Conservation (phyloP, 495 filamentous ascomycete genomes). For the Physcia stellaris region DNA sequence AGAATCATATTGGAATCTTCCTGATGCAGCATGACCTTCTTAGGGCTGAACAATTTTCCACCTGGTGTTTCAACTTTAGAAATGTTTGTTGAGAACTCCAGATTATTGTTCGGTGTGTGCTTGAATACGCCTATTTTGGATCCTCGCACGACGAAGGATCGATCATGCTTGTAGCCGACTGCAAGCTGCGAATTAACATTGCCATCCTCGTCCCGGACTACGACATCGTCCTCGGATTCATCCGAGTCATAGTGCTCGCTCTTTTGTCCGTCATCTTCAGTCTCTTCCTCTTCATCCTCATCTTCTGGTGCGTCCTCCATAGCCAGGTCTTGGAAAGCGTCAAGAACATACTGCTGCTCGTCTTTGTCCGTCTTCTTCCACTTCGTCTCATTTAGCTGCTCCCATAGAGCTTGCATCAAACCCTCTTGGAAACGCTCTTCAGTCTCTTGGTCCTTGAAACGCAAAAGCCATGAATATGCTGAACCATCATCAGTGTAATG, state of each 20-base stretch:
- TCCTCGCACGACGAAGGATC: constrained; percentile 91
- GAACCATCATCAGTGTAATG: constrained; percentile 79
- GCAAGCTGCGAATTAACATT: constrained; percentile 90
- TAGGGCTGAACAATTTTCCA: constrained; percentile 81
- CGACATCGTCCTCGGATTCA: constrained; percentile 78
- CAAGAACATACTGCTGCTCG: constrained; percentile 85
- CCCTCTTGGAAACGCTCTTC: constrained; percentile 87
- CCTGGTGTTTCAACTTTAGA: constrained; percentile 85
- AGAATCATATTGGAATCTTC: constrained; percentile 89
- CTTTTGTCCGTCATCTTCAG: constrained; percentile 45
- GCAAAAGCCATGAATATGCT: constrained; percentile 89
- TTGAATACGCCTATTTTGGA: constrained; percentile 99
- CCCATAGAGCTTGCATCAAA: constrained; percentile 90
- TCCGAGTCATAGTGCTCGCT: constrained; percentile 84
- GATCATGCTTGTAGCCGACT: constrained; percentile 96
- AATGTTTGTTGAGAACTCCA: constrained; percentile 96
- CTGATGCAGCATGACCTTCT: constrained; percentile 94
- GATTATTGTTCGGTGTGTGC: constrained; percentile 79
- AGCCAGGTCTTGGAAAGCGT: constrained; percentile 87
- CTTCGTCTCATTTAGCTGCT: constrained; percentile 88
- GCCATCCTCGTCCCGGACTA: constrained; percentile 56
- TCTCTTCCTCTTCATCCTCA: constrained; percentile 44
- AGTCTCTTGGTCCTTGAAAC: constrained; percentile 71
- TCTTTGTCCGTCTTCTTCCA: constrained; percentile 86
- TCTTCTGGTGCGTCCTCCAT: constrained; percentile 65